Percentiles rank a stretch among this genome's conserved stretches.
These are phyloP conservation scores for Fagopyrum esculentum DNA, from an alignment of 148 eudicot species.

Conservation along the genomic window DNA sequence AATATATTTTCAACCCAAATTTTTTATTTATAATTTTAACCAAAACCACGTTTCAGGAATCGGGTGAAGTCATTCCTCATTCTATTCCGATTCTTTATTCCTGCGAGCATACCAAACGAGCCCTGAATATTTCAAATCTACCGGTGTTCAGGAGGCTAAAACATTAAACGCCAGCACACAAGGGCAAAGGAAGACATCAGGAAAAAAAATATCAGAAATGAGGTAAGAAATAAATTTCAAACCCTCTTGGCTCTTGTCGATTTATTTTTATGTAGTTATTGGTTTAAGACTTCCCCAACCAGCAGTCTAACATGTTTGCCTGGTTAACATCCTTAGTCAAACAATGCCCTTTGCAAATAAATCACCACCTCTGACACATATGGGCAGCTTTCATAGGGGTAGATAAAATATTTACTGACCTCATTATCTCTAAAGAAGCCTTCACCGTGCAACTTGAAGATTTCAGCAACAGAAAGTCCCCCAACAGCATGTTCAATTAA, in stretches of 20 bases:
- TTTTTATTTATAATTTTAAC: too few species aligned
- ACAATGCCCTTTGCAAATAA: not conserved
- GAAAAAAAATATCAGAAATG: not conserved
- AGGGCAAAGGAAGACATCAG: not conserved
- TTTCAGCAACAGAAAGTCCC: conserved; percentile 67
- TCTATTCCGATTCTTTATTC: too few species aligned
- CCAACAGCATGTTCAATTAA: conserved; percentile 63
- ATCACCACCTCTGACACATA: not conserved
- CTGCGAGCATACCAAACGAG: too few species aligned
- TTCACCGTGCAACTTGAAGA: conserved; percentile 80
- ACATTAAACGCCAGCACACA: not conserved
- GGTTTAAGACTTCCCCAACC: not conserved
- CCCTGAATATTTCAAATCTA: too few species aligned
- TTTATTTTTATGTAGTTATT: not conserved
- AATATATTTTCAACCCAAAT: too few species aligned
- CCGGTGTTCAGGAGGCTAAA: too few species aligned
- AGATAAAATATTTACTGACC: conserved; percentile 32
- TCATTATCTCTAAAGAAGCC: conserved; percentile 80
- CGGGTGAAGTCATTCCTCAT: too few species aligned
- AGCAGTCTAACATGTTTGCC: not conserved
- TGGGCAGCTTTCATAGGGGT: conserved; percentile 2
- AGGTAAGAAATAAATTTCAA: not conserved
- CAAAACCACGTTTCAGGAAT: too few species aligned
- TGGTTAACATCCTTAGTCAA: not conserved
- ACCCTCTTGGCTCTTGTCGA: not conserved